Conservation (phyloP, 331 rosid species). For the Spiraea crenata region DNA sequence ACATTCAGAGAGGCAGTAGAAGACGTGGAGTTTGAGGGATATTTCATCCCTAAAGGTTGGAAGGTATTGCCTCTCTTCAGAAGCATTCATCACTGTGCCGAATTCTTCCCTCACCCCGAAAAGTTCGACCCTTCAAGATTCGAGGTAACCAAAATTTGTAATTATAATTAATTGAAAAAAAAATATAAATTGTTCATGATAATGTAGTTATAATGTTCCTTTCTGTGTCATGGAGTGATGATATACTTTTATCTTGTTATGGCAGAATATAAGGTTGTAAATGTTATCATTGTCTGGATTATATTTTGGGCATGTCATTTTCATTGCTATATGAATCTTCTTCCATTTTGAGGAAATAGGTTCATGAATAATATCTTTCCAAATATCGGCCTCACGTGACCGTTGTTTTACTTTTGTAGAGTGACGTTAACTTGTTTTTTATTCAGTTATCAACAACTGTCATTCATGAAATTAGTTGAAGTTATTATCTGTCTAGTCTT, state of each 20-base stretch:
- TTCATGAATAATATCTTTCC: slow-evolving; percentile 23
- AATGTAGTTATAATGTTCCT: not conserved
- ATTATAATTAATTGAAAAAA: too few species aligned
- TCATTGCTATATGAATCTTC: slow-evolving; percentile 43
- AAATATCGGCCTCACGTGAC: slow-evolving; percentile 59
- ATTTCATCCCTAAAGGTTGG: slow-evolving; percentile 88
- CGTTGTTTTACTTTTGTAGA: slow-evolving; percentile 31
- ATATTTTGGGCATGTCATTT: slow-evolving; percentile 44
- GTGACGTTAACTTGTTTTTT: slow-evolving; percentile 4
- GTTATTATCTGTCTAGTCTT: too few species aligned
- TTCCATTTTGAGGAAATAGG: slow-evolving; percentile 5
- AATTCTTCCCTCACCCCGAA: slow-evolving; percentile 79
- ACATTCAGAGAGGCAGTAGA: slow-evolving; percentile 90
- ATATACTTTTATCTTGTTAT: slow-evolving; percentile 31
- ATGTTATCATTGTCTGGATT: slow-evolving; percentile 31
- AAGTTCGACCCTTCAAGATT: slow-evolving; percentile 95
- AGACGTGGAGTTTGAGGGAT: slow-evolving; percentile 80
- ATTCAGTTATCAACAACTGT: not conserved
- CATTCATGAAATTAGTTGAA: too few species aligned
- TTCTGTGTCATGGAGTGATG: slow-evolving; percentile 13
- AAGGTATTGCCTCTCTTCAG: slow-evolving; percentile 94
- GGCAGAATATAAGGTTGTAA: slow-evolving; percentile 46
- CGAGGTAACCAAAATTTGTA: slow-evolving; percentile 43
- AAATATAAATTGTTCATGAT: not conserved
- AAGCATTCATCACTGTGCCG: slow-evolving; percentile 76